Base-by-base conservation (phyloP, 2,329 filamentous ascomycete genomes). In the Parastagonospora nodorum region DNA sequence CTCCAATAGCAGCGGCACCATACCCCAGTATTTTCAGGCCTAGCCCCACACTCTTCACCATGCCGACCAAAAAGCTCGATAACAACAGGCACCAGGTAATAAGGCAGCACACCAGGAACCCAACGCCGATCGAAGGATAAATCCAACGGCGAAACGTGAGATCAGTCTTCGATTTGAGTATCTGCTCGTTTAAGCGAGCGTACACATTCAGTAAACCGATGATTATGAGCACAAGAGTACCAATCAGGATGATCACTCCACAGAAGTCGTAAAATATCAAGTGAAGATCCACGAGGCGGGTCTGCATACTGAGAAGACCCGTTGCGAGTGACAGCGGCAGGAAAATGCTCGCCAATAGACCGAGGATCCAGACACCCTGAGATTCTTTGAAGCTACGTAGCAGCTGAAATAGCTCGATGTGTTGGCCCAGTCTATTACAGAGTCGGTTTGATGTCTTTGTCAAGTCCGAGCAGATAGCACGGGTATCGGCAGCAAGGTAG, bases 51-150 rank as follows among this genome's bases (percentile, higher is more conserved):
- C 46, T 32, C 24, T 49, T 51, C 8, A 50, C 19, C 48, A 55
- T 55, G 7, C 48, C 52, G 16, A 55, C 45, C 6, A 51, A 29
- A 35, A 55, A 51, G 4, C 31, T 43, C 3, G 45, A 39, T 11
- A 49, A 24, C 9, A 46, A 19, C 4, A 49, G 29, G 3, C 6
- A 27, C 48, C 48, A 51, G 2, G 28, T 14, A 12, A 45, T 5
- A 24, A 42, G 2, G 8, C 46, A 14, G 8, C 41, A 12, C 9
- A 47, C 15, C n/a, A n/a, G n/a, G n/a, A n/a, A n/a, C n/a, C n/a
- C n/a, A n/a, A n/a, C n/a, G n/a, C 9, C n/a, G 15, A 30, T 37
- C 8, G 11, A 10, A 11, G 10, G 14, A 1, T 24, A 9, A 7
- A 33, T 36, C 8, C 6, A 6, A 14, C 14, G n/a, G 9, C 33